A percentile compares a stretch with the other conserved stretches of the same genome.
phyloP scores from a whole-genome alignment of 805 yeast species.

The Metschnikowia amazonensis region DNA sequence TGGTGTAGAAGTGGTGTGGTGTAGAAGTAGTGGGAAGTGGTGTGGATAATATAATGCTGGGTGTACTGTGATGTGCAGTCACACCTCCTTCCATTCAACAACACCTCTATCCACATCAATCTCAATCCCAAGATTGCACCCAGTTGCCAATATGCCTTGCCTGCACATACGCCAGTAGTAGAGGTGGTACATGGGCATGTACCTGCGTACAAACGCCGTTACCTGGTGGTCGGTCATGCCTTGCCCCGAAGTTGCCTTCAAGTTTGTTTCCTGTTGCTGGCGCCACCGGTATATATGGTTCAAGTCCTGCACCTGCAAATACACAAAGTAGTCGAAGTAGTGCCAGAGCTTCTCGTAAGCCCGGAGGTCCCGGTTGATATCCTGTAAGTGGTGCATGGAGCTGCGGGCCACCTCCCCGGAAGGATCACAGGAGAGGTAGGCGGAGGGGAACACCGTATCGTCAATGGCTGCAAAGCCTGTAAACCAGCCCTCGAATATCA shows the following conservation, averaged over 20 bases:
- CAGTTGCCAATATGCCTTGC: constrained; percentile 12
- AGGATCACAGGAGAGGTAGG: constrained; percentile 20
- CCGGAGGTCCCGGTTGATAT: constrained; percentile 51
- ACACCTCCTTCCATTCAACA: no score
- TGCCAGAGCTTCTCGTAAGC: constrained; percentile 55
- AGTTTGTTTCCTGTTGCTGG: constrained; percentile 63
- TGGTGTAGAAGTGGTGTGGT: no score
- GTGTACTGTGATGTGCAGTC: no score
- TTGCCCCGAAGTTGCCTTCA: constrained; percentile 49
- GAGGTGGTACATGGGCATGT: constrained; percentile 79
- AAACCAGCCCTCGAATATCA: constrained; percentile 94
- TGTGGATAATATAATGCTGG: no score
- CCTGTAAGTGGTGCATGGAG: constrained; percentile 26
- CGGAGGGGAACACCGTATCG: constrained; percentile 19
- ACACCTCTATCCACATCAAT: constrained; percentile 17
- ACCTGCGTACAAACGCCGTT: constrained; percentile 64
- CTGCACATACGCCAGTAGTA: constrained; percentile 50
- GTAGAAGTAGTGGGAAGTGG: no score
- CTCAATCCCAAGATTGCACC: constrained; percentile 16
- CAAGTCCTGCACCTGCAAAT: constrained; percentile 56
- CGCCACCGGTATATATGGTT: constrained; percentile 76
- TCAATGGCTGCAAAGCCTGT: constrained; percentile 56
- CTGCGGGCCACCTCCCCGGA: constrained; percentile 20
- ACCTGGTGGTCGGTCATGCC: constrained; percentile 86
- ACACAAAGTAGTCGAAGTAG: constrained; percentile 56